Base-by-base conservation (phyloP, 495 filamentous ascomycete species). In the Aspergillus haitiensis region DNA sequence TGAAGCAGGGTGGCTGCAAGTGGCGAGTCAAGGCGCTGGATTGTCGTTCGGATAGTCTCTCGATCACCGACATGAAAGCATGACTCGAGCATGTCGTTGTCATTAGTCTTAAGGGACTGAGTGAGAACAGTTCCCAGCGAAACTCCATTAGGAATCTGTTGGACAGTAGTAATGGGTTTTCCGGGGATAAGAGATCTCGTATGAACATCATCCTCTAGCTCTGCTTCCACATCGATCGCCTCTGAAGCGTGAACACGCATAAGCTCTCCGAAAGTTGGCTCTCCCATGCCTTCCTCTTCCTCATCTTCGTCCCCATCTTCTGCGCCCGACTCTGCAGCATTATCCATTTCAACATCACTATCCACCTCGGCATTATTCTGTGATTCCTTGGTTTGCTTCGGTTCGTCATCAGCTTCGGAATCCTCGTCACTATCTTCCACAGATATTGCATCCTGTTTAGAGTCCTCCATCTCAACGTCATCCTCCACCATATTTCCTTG, bases 21-120 rank as follows among this genome's bases (percentile, higher is more conserved):
- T 2, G 85, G 81, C 10, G 94, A 95, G 63, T 92, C 91, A 37
- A 98, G 82, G 51, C 92, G 86, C 65, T 96, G 87, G 58, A 98
- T 90, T 51, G 94, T 98, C 42, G 87, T 83, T 58, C 90, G 87
- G 64, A 98, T 88, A 60, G 85, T 90, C 52, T 77, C 75, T 59
- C 84, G 67, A 66, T 97, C 90, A 56, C 79, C 83, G 31, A 87
- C 86, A 68, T 89, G 88, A 64, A 98, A 87, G 72, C 93, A 97
- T 1, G 90, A 91, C 74, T 98, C 93, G 55, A 98, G 86, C 56
- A 97, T 87, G 46, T 84, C 83, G 52, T 78, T 78, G 74, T 98
- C 94, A 74, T 96, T 93, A 32, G 92, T 97, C 68, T 87, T 87
- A 44, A 98, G 88, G 4, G 94, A 90, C 67, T 98, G 94, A 15